A percentile compares a stretch with the other conserved stretches of the same genome.
Evolutionary conservation across 2,329 filamentous ascomycete genomes (phyloP).

Genomic region (Alternaria sp.): DNA sequence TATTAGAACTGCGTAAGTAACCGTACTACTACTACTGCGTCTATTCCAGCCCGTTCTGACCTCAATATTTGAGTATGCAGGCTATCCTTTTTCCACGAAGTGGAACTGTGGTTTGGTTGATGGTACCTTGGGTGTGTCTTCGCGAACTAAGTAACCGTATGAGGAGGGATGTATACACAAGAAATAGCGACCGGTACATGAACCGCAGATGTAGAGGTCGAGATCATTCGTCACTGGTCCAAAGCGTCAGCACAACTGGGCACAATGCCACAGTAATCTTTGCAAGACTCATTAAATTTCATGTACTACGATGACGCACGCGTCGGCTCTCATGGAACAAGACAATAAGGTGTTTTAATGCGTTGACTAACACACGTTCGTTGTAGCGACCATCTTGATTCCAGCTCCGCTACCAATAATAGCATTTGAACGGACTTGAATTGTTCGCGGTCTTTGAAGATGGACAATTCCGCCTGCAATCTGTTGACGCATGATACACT

Average conservation of each 20-base stretch:
- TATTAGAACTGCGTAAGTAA: background rate
- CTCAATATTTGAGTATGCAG: too few species aligned
- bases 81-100: too few species aligned
- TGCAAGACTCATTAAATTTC: background rate
- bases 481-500: background rate
- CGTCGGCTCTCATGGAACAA: background rate
- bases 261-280: background rate
- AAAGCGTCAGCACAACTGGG: background rate
- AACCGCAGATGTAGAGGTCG: background rate
- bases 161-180: background rate
- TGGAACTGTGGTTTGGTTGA: too few species aligned
- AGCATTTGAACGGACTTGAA: background rate
- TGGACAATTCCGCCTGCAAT: too few species aligned
- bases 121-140: too few species aligned
- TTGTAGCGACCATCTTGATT: background rate
- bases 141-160: background rate
- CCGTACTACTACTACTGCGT: too few species aligned
- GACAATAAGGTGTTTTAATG: background rate
- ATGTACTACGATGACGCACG: background rate
- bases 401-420: background rate
- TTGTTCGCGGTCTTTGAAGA: background rate
- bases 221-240: background rate
- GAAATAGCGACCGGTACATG: background rate
- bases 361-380: too few species aligned
- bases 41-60: too few species aligned